phyloP scores from a whole-genome alignment of 495 filamentous ascomycete genomes.

The Xylaria castorea region DNA sequence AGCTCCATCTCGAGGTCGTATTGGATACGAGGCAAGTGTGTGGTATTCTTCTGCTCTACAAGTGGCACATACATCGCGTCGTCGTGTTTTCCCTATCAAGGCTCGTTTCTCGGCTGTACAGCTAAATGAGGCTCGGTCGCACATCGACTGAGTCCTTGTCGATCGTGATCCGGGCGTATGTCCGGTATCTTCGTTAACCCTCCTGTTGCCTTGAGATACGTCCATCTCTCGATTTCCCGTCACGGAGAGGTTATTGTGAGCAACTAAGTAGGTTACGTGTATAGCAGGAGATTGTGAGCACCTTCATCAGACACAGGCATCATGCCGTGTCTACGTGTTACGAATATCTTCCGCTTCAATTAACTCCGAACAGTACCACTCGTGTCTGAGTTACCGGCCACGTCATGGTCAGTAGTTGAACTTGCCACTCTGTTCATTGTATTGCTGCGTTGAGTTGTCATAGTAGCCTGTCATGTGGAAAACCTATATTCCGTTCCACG shows the following conservation, averaged over 20 bases:
- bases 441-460: not conserved
- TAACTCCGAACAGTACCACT: not conserved
- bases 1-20: not conserved
- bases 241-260: not conserved
- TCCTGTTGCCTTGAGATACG: not conserved
- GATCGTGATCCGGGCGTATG: not conserved
- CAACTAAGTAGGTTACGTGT: not conserved
- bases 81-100: not conserved
- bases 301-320: not conserved
- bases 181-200: not conserved
- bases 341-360: constrained; percentile 10
- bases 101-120: not conserved
- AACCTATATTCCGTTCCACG: not conserved
- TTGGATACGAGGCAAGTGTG: not conserved
- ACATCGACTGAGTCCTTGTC: not conserved
- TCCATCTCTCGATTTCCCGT: not conserved
- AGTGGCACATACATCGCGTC: not conserved
- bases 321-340: not conserved
- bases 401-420: not conserved
- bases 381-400: not conserved
- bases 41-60: not conserved
- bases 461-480: not conserved
- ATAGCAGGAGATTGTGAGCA: not conserved
- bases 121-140: not conserved
- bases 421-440: not conserved